These are phyloP conservation scores for Phanerodontia chrysosporium DNA, from an alignment of 768 basidiomycete species.

Conservation along the genomic window DNA sequence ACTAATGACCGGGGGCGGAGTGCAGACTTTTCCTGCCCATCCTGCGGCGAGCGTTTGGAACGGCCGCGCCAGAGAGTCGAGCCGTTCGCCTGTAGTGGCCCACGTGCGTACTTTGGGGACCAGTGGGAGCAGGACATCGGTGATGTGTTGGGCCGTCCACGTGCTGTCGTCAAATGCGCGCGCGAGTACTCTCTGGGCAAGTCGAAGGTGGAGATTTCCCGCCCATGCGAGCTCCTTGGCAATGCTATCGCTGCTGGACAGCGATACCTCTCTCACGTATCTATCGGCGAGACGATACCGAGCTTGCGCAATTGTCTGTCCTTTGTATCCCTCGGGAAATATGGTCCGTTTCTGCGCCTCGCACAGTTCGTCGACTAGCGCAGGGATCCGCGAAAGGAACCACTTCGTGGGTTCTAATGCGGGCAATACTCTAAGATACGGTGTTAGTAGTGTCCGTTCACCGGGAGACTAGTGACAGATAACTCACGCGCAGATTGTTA, in stretches of 20 bases:
- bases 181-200: background rate
- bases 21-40: conserved; percentile 14
- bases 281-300: background rate
- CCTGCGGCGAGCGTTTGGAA: conserved; percentile 10
- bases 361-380: too few relatives aligned
- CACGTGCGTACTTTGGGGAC: conserved; percentile 9
- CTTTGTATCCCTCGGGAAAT: background rate
- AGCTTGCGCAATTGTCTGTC: background rate
- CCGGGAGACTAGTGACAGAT: too few relatives aligned
- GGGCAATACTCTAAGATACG: too few relatives aligned
- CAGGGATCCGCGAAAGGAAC: background rate
- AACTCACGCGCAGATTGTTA: background rate
- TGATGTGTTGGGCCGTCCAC: background rate
- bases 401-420: too few relatives aligned
- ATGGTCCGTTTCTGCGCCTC: background rate
- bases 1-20: background rate
- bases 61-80: conserved; percentile 1
- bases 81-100: background rate
- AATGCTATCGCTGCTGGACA: background rate
- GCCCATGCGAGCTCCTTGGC: background rate
- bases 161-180: background rate
- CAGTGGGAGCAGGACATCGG: conserved; percentile 11
- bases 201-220: background rate
- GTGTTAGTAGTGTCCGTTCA: too few relatives aligned
- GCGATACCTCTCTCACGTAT: background rate